Conservation (phyloP, 1,284 basidiomycete genomes). For the Ustilago esculenta region DNA sequence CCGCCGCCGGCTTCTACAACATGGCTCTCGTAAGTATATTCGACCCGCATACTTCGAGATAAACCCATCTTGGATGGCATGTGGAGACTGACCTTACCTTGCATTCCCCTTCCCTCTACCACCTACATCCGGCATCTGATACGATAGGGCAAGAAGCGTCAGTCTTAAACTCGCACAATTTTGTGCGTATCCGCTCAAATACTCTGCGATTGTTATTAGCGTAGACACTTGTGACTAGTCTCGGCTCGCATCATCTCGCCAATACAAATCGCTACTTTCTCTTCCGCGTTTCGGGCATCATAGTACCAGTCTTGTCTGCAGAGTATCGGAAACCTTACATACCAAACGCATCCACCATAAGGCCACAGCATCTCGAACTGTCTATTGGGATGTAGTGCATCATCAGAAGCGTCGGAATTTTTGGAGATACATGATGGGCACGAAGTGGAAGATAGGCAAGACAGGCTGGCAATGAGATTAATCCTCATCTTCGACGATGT, state of each 20-base stretch:
- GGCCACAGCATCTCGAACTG: too few relatives aligned
- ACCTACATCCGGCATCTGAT: too few relatives aligned
- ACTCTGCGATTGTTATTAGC: neutral
- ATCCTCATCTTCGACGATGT: conserved; percentile 47
- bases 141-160: conserved; percentile 46
- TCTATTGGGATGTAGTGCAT: too few relatives aligned
- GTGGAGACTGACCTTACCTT: conserved; percentile 3
- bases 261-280: conserved; percentile 5
- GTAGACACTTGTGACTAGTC: neutral
- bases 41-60: neutral
- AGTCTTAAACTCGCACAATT: conserved; percentile 11
- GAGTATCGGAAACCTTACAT: too few relatives aligned
- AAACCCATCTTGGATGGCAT: too few relatives aligned
- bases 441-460: neutral
- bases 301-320: too few relatives aligned
- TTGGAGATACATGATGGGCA: too few relatives aligned
- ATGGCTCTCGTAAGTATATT: conserved; percentile 55
- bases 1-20: conserved; percentile 59
- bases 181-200: neutral
- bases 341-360: too few relatives aligned
- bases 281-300: neutral
- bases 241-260: neutral
- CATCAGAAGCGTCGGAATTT: too few relatives aligned
- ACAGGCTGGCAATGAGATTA: too few relatives aligned
- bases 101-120: too few relatives aligned